Evolutionary conservation across 2,329 filamentous ascomycete genomes (phyloP), one percentile per base, ranked within the genome.

Genomic region (Penicillium italicum): DNA sequence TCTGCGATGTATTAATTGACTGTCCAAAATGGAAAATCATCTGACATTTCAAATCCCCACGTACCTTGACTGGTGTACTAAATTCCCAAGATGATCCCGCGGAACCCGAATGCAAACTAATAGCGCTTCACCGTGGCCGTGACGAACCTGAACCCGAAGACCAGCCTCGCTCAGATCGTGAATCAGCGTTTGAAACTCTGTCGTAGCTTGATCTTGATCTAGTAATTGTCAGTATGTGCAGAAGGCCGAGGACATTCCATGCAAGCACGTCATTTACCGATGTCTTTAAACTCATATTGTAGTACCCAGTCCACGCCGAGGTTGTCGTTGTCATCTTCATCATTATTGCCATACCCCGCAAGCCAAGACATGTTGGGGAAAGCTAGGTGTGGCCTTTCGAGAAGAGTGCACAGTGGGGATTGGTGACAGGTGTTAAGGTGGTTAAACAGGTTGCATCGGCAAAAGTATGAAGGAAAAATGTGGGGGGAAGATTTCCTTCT

Each of bases 261-360:
- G 16, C 20, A n/a, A 38, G 28, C 44, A 60, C 62, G 74, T 50
- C 7, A 30, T 26, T 40, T 78, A 89, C 89, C 84, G 54, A 85
- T 82, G 42, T 84, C 79, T 26, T 85, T 82, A 68, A 93, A 87
- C 55, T 86, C 81, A 75, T 90, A 96, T 68, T 86, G 84, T 60
- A 97, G 82, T 55, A 96, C 91, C 80, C 91, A 97, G 78, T 97
- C 92, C 57, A 96, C 90, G 51, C 89, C 82, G 66, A 86, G 79
- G 66, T 87, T 87, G 48, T 77, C 78, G 65, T 87, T 87, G 50
- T 77, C 78, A 60, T 78, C 69, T 34, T 72, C 66, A 18, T 62
- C 55, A 18, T 59, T 52, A 10, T 59, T 58, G 47, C 50, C 52
- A 48, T 62, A 55, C 20, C 62, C 62, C 9, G 65, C 59, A 44